These are phyloP conservation scores for Tetrahymena borealis DNA, from an alignment of 73 alveolate species.

Conservation along the genomic window DNA sequence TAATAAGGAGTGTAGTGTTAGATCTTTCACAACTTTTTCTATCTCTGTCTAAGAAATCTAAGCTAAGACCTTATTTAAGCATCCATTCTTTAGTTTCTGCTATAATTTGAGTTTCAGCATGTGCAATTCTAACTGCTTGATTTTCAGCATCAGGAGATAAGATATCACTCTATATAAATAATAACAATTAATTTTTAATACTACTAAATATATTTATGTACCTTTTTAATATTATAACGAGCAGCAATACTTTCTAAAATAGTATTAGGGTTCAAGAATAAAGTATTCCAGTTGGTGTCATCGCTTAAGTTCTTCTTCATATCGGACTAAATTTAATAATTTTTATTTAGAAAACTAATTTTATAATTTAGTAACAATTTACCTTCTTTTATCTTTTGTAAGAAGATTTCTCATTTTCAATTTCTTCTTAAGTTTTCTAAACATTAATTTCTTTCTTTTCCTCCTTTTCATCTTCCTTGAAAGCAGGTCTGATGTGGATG, in stretches of 20 bases:
- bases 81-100: conserved; percentile 95
- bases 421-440: conserved; percentile 39
- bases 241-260: conserved; percentile 80
- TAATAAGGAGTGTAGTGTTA: conserved; percentile 66
- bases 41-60: conserved; percentile 70
- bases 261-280: conserved; percentile 89
- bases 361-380: neutral
- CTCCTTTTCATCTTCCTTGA: conserved; percentile 45
- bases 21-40: conserved; percentile 78
- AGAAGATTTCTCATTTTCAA: conserved; percentile 58
- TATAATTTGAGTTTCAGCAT: conserved; percentile 87
- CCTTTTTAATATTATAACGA: conserved; percentile 60
- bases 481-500: conserved; percentile 84
- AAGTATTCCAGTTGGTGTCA: conserved; percentile 91
- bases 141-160: conserved; percentile 77
- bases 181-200: neutral
- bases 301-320: conserved; percentile 70
- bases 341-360: neutral
- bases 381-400: conserved; percentile 63
- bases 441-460: conserved; percentile 41
- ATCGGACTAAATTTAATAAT: conserved; percentile 16
- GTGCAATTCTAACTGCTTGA: conserved; percentile 84
- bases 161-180: conserved; percentile 58
- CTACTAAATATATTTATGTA: neutral
- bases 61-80: conserved; percentile 74